phyloP scores from a whole-genome alignment of 371 early-diverging fungal species.

The Saksenaea vasiformis region DNA sequence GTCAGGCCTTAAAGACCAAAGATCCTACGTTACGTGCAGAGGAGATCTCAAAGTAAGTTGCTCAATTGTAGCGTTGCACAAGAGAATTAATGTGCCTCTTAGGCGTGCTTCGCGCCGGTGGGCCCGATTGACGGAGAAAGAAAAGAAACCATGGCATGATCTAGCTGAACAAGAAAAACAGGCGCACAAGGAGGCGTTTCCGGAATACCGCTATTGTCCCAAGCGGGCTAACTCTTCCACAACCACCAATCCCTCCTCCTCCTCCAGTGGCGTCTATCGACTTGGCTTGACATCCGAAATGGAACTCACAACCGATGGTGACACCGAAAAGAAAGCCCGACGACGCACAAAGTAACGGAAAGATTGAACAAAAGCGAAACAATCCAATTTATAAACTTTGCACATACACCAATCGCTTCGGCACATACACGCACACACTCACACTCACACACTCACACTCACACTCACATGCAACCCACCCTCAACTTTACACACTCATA shows the following conservation, averaged over 20 bases:
- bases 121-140: constrained; percentile 14
- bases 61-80: not conserved
- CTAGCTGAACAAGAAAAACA: constrained; percentile 47
- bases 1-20: constrained; percentile 31
- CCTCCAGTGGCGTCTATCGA: constrained; percentile 1
- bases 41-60: constrained; percentile 38
- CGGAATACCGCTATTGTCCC: constrained; percentile 49
- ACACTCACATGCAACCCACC: not conserved
- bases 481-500: not conserved
- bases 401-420: constrained; percentile 5
- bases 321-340: constrained; percentile 4
- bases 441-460: constrained; percentile 5
- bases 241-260: not conserved
- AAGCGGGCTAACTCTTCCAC: constrained; percentile 21
- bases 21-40: constrained; percentile 39
- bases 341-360: constrained; percentile 3
- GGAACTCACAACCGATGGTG: constrained; percentile 9
- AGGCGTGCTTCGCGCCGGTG: constrained; percentile 17
- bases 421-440: not conserved
- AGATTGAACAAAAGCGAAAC: constrained; percentile 6
- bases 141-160: constrained; percentile 38
- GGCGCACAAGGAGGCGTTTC: constrained; percentile 51
- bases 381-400: constrained; percentile 9
- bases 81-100: constrained; percentile 3
- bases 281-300: not conserved